phyloP scores from a whole-genome alignment of 2,329 filamentous ascomycete genomes.

The Colletotrichum sp. region DNA sequence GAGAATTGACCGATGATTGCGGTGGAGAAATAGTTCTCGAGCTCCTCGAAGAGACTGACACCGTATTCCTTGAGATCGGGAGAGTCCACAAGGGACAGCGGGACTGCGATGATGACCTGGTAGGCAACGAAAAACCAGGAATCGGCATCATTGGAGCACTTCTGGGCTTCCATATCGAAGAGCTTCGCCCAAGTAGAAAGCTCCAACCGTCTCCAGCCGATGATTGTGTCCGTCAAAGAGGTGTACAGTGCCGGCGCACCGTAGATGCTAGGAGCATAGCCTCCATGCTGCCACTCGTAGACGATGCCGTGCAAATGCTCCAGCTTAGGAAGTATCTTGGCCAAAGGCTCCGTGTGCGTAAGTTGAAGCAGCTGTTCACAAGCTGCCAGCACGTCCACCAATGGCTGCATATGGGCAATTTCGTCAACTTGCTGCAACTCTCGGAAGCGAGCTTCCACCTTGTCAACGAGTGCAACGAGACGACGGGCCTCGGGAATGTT shows the following conservation, averaged over 20 bases:
- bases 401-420: slow-evolving; percentile 74
- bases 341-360: slow-evolving; percentile 81
- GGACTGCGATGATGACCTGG: slow-evolving; percentile 81
- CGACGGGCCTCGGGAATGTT: slow-evolving; percentile 79
- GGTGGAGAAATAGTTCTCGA: slow-evolving; percentile 79
- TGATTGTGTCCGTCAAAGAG: slow-evolving; percentile 78
- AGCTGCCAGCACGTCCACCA: slow-evolving; percentile 77
- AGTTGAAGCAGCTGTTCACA: slow-evolving; percentile 80
- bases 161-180: slow-evolving; percentile 82
- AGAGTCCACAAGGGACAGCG: slow-evolving; percentile 68
- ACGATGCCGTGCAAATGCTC: slow-evolving; percentile 87
- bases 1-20: slow-evolving; percentile 84
- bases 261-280: slow-evolving; percentile 83
- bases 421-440: slow-evolving; percentile 71
- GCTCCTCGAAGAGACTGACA: slow-evolving; percentile 72
- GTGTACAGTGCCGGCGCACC: slow-evolving; percentile 75
- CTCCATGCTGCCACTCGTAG: slow-evolving; percentile 89
- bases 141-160: slow-evolving; percentile 77
- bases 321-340: slow-evolving; percentile 82
- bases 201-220: slow-evolving; percentile 90
- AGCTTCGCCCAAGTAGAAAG: slow-evolving; percentile 90
- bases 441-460: slow-evolving; percentile 74
- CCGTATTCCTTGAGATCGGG: slow-evolving; percentile 68
- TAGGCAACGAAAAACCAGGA: slow-evolving; percentile 98
- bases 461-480: slow-evolving; percentile 72